phyloP scores from a whole-genome alignment of 805 yeast genomes.

The Priceomyces melissophilus region DNA sequence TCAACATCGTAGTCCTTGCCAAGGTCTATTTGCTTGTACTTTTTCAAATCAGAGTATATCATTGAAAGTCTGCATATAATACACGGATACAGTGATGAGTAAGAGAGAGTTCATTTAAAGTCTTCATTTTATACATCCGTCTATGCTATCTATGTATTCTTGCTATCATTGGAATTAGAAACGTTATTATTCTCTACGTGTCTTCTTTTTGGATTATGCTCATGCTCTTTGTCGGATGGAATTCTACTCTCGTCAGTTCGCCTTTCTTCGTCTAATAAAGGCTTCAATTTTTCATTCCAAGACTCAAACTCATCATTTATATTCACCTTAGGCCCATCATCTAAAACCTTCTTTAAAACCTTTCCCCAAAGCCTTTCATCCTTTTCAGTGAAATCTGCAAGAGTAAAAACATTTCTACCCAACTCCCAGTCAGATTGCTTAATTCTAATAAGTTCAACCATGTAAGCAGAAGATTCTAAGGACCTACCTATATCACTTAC shows the following conservation, averaged over 20 bases:
- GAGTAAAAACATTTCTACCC: constrained; percentile 61
- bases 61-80: background rate
- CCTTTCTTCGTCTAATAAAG: constrained; percentile 8
- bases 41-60: background rate
- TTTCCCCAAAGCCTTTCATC: constrained; percentile 69
- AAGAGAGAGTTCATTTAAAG: no score
- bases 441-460: constrained; percentile 75
- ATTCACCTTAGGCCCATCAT: constrained; percentile 24
- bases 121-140: constrained; percentile 3
- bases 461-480: constrained; percentile 75
- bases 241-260: constrained; percentile 2
- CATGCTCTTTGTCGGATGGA: constrained; percentile 1
- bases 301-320: constrained; percentile 21
- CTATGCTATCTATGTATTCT: constrained; percentile 20
- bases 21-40: background rate
- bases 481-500: constrained; percentile 87
- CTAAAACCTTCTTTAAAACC: constrained; percentile 55
- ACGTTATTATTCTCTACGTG: constrained; percentile 2
- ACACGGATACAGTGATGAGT: no score
- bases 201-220: constrained; percentile 1
- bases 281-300: constrained; percentile 3
- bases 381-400: constrained; percentile 61
- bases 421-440: constrained; percentile 85
- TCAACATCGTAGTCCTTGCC: no score
- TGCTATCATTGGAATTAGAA: no score